A percentile compares a stretch with the other conserved stretches of the same genome.
These are phyloP conservation scores for Tylopilus intermedius DNA, from an alignment of 768 basidiomycete genomes.

Conservation along the genomic window DNA sequence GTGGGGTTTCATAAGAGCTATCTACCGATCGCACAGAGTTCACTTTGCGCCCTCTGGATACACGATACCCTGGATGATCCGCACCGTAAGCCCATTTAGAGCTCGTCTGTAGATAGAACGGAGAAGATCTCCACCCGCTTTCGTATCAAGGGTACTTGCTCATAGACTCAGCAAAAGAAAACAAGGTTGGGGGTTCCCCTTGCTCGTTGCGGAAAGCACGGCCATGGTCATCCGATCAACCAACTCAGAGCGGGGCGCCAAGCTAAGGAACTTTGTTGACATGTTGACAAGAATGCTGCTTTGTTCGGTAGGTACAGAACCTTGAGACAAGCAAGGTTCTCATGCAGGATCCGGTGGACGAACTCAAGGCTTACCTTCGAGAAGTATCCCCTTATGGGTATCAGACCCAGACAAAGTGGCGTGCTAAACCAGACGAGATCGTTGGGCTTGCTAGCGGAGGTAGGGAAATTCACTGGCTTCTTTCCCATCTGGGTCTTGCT, in stretches of 20 bases:
- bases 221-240: slow-evolving; percentile 13
- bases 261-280: slow-evolving; percentile 7
- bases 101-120: slow-evolving; percentile 20
- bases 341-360: slow-evolving; percentile 19
- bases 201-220: slow-evolving; percentile 9
- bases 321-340: slow-evolving; percentile 12
- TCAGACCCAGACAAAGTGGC: background rate
- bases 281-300: slow-evolving; percentile 12
- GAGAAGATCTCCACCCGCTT: slow-evolving; percentile 18
- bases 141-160: slow-evolving; percentile 18
- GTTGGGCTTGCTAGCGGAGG: background rate
- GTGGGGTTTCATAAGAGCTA: background rate
- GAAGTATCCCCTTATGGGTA: slow-evolving; percentile 4
- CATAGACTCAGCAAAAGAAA: slow-evolving; percentile 9
- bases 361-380: slow-evolving; percentile 2
- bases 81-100: slow-evolving; percentile 15
- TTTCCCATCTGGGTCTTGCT: background rate
- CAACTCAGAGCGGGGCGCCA: background rate
- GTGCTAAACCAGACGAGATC: background rate
- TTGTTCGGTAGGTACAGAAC: slow-evolving; percentile 15
- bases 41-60: slow-evolving; percentile 15
- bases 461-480: background rate
- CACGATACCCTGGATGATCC: slow-evolving; percentile 25
- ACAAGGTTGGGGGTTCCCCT: slow-evolving; percentile 19
- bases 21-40: slow-evolving; percentile 15